These are phyloP conservation scores for Biancaea sappan DNA, from an alignment of 306 rosid genomes.

Conservation along the genomic window DNA sequence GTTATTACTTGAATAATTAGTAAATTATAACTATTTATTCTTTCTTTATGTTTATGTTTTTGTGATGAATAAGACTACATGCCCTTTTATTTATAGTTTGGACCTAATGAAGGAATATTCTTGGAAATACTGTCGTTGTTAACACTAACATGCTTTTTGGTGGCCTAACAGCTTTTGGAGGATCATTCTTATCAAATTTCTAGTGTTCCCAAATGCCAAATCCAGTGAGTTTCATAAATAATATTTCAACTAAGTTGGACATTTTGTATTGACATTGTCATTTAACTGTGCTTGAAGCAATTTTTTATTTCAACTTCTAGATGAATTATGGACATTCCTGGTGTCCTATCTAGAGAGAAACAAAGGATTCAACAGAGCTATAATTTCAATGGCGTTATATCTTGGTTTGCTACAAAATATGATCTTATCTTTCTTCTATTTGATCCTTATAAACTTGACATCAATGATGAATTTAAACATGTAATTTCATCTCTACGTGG, in stretches of 20 bases:
- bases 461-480: conserved; percentile 90
- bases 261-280: not conserved
- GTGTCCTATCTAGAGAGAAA: conserved; percentile 95
- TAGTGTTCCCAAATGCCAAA: conserved; percentile 97
- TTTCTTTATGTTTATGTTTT: not conserved
- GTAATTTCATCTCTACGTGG: conserved; percentile 83
- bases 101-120: conserved; percentile 96
- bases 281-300: conserved; percentile 11
- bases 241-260: conserved; percentile 4
- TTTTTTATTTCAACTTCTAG: conserved; percentile 56
- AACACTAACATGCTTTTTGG: conserved; percentile 92
- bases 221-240: conserved; percentile 63
- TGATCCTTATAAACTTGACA: conserved; percentile 93
- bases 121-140: conserved; percentile 92
- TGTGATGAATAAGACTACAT: conserved; percentile 6
- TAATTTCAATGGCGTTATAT: conserved; percentile 93
- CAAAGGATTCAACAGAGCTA: conserved; percentile 94
- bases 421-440: conserved; percentile 91
- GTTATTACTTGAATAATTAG: not conserved
- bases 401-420: conserved; percentile 98
- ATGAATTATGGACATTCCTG: conserved; percentile 96
- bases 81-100: conserved; percentile 60
- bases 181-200: conserved; percentile 85
- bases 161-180: conserved; percentile 83
- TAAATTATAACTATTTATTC: conserved; percentile 1